Evolutionary conservation across 352 stramenopile species (phyloP), one percentile per base, ranked within the genome.

Genomic region (Phytophthora megakarya): DNA sequence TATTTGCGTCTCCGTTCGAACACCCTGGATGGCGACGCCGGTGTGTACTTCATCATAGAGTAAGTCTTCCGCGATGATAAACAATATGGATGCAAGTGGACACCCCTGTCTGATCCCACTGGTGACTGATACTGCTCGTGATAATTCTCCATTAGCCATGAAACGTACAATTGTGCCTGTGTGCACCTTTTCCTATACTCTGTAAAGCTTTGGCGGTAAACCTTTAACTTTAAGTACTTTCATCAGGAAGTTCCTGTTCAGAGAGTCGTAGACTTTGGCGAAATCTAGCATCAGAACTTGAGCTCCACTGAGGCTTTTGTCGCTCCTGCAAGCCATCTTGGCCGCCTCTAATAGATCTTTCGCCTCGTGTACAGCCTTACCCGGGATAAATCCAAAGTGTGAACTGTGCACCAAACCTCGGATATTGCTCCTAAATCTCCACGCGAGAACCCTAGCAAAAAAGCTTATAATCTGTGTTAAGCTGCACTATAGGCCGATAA

Each of bases 381-480:
- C 40, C 3, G 40, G 40, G 9, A 46, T 15, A 11, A 61, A 61
- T 1, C 42, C 52, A n/a, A 37, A 61, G 5, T 39, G 33, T 15
- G 33, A 16, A 5, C 5, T 15, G 11, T 39, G 33, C 3, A 39
- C 33, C 5, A 39, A 11, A 5, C 13, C 13, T 5, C 5, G 5
- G 26, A 32, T 32, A 9, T 32, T 5, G 5, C 26, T 32, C 26
- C 26, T 5, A 39, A 39, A 7, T 39, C 33, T 3, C 33, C 15
- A n/a, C 35, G 32, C n/a, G 6, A 57, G 11, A 0, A 61, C 37
- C 1, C 49, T 4, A 5, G 58, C 60, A 7, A 2, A 65, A 37
- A 13, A 60, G 3, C 35, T 67, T 67, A 23, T 61, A 57, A 37
- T 61, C 52, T 2, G 61, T 53, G 28, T 63, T 56, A 2, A 67